A percentile compares a stretch with the other conserved stretches of the same genome.
Evolutionary conservation across 129 eudicot genomes (phyloP).

Genomic region (Calendula officinalis): DNA sequence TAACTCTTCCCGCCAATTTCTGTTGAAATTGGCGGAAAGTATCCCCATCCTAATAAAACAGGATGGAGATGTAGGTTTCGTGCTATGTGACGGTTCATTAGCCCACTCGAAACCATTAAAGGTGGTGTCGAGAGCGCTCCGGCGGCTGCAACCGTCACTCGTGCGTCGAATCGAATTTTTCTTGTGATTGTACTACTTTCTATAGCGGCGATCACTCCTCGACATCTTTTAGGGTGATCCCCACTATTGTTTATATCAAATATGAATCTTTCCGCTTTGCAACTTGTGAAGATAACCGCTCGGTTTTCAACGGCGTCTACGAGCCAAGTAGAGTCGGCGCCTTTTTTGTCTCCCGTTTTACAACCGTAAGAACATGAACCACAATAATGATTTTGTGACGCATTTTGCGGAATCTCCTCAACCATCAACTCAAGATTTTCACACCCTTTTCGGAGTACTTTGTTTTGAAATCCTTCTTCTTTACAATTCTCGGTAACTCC

Average conservation of each 20-base stretch:
- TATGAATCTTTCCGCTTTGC: slow-evolving; percentile 65
- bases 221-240: slow-evolving; percentile 37
- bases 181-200: slow-evolving; percentile 37
- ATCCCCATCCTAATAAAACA: slow-evolving; percentile 67
- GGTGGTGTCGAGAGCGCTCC: slow-evolving; percentile 89
- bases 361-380: slow-evolving; percentile 86
- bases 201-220: slow-evolving; percentile 52
- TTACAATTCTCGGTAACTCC: slow-evolving; percentile 57
- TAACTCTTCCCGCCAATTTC: slow-evolving; percentile 40
- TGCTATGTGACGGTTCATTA: slow-evolving; percentile 69
- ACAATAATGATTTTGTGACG: slow-evolving; percentile 72
- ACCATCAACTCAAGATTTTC: slow-evolving; percentile 57
- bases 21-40: slow-evolving; percentile 43
- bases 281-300: slow-evolving; percentile 67
- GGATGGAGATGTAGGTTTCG: slow-evolving; percentile 86
- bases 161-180: slow-evolving; percentile 58
- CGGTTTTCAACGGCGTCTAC: slow-evolving; percentile 67
- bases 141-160: slow-evolving; percentile 54
- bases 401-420: slow-evolving; percentile 56
- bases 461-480: slow-evolving; percentile 70
- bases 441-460: slow-evolving; percentile 68
- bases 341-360: slow-evolving; percentile 73
- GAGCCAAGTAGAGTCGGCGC: slow-evolving; percentile 84
- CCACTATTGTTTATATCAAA: slow-evolving; percentile 26
- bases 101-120: slow-evolving; percentile 66